Evolutionary conservation across 352 stramenopile species (phyloP).

Genomic region (Phytopythium litorale): DNA sequence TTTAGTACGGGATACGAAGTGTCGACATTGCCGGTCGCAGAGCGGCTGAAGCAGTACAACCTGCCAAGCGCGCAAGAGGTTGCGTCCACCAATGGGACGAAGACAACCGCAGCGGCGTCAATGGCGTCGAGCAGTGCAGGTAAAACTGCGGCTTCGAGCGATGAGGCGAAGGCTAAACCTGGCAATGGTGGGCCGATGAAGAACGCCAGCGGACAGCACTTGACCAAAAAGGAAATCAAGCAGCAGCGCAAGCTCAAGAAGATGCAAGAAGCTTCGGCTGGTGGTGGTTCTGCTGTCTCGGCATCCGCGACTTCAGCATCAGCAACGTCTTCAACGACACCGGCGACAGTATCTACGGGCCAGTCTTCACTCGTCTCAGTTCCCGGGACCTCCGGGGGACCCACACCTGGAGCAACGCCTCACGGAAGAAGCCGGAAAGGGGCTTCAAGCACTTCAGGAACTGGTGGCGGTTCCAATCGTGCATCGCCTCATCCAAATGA

Average conservation of each 20-base stretch:
- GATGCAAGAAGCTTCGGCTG: slow-evolving; percentile 32
- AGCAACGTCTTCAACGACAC: neutral
- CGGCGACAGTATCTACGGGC: neutral
- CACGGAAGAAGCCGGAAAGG: neutral
- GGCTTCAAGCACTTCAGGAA: neutral
- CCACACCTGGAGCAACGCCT: neutral
- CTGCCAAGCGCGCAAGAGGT: neutral
- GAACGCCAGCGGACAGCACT: slow-evolving; percentile 8
- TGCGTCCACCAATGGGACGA: neutral
- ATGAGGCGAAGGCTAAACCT: slow-evolving; percentile 19
- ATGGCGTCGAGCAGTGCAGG: neutral
- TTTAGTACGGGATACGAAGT: slow-evolving; percentile 79
- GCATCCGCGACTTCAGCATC: slow-evolving; percentile 1
- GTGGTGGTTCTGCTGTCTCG: neutral
- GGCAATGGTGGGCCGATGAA: slow-evolving; percentile 1
- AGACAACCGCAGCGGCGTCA: neutral
- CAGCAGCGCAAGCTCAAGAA: slow-evolving; percentile 72
- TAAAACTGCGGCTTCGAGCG: neutral
- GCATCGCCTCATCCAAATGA: slow-evolving; percentile 24
- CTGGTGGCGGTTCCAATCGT: slow-evolving; percentile 3
- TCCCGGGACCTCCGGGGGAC: neutral
- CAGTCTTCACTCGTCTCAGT: neutral
- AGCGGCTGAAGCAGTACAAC: slow-evolving; percentile 48
- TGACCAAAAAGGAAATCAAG: slow-evolving; percentile 73
- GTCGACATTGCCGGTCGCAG: slow-evolving; percentile 55